Percentiles rank a stretch among this genome's conserved stretches.
These are phyloP conservation scores for Boletus subcaerulescens DNA, from an alignment of 768 basidiomycete genomes.

Conservation along the genomic window DNA sequence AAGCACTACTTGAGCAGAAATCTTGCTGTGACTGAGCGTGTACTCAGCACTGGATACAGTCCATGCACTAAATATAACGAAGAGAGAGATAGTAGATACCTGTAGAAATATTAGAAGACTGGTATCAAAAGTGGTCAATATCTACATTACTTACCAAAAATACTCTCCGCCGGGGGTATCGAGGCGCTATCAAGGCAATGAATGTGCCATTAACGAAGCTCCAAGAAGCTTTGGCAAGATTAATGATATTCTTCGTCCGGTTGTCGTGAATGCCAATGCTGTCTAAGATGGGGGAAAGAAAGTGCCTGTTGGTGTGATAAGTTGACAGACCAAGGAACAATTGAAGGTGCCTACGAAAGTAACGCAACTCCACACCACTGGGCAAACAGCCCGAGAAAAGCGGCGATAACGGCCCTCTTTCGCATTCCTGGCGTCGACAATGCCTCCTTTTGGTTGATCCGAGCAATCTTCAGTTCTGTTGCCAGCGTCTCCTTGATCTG, in stretches of 20 bases:
- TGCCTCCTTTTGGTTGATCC: not conserved
- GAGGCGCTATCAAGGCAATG: slow-evolving; percentile 4
- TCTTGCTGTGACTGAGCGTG: slow-evolving; percentile 5
- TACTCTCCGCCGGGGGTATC: slow-evolving; percentile 17
- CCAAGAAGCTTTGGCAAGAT: slow-evolving; percentile 13
- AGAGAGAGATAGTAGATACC: slow-evolving; percentile 14
- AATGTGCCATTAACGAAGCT: slow-evolving; percentile 3
- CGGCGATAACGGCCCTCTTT: slow-evolving; percentile 9
- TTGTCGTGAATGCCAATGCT: slow-evolving; percentile 22
- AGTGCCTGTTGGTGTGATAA: slow-evolving; percentile 4
- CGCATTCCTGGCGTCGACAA: slow-evolving; percentile 15
- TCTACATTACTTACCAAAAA: slow-evolving; percentile 10
- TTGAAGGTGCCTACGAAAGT: not conserved
- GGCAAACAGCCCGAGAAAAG: slow-evolving; percentile 13
- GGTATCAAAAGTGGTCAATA: not conserved
- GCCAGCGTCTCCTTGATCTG: slow-evolving; percentile 56
- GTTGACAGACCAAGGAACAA: not conserved
- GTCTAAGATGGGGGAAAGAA: slow-evolving; percentile 13
- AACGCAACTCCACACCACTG: slow-evolving; percentile 16
- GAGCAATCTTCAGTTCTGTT: slow-evolving; percentile 5
- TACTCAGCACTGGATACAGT: slow-evolving; percentile 19
- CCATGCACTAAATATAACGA: slow-evolving; percentile 15
- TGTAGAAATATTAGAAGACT: not conserved
- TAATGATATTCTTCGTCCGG: slow-evolving; percentile 15
- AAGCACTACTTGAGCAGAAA: slow-evolving; percentile 6